Base-by-base conservation (phyloP, 345 rosid species). In the Orychophragmus violaceus region DNA sequence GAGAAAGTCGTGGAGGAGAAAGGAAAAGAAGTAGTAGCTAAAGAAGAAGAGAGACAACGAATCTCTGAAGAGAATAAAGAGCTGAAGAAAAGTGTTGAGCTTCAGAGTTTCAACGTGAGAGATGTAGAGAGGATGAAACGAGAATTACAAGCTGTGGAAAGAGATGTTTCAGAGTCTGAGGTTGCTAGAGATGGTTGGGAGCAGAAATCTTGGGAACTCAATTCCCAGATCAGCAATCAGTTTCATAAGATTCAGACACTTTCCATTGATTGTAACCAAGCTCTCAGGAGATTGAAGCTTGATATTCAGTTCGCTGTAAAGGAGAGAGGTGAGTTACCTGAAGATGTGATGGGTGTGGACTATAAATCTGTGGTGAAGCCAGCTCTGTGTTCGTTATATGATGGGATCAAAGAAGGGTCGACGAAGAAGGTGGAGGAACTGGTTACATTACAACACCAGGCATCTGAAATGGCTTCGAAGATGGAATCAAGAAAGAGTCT, bases 111-210 rank as follows among this genome's bases (percentile, higher is more conserved):
- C 36, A 94, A 87, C 62, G 68, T 83, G 0, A 77, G 95, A 70
- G 99, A 90, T 70, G 85, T 76, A 0, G 96, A 94, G 79, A 88
- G 97, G 84, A 94, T 94, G 97, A 88, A 77, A 81, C 85, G 89
- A 77, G 97, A 94, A 82, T 68, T 94, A 76, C 84, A 77, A 64
- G 89, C 84, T 0, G 94, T 88, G 62, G 99, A 94, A 69, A 88
- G 91, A 71, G 96, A 87, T 67, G 83, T 87, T 21, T 73, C 64
- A 4, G 90, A 90, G 62, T 82, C 88, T 0, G 96, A 88, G 53
- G 64, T 17, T 39, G 82, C 85, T 5, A 83, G 97, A 78, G 88
- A 78, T 64, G 68, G 70, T 4, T 87, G 83, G 85, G 99, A 94
- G 66, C 95, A 81, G 74, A 87, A 81, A 80, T 80, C 80, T 44